Percentiles rank a stretch among this genome's conserved stretches.
Conservation (phyloP, 805 yeast species). For the Lipomyces kockii region DNA sequence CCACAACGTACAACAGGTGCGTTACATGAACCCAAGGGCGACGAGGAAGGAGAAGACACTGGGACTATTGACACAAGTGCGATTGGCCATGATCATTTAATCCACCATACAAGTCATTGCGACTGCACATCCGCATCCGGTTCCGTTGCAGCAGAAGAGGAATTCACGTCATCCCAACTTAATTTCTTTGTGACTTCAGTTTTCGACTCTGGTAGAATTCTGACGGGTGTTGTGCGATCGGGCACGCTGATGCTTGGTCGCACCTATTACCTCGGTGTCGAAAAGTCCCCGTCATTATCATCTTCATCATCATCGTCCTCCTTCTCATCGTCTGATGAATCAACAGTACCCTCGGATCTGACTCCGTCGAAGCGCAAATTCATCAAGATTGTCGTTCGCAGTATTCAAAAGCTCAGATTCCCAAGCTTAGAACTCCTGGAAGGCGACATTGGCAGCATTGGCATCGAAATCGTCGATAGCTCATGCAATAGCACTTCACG, state of each 20-base stretch:
- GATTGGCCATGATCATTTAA: slow-evolving; percentile 20
- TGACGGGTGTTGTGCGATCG: slow-evolving; percentile 33
- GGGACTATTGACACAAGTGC: background rate
- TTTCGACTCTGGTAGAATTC: slow-evolving; percentile 31
- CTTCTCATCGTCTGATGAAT: background rate
- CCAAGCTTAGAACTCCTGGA: slow-evolving; percentile 24
- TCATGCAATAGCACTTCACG: slow-evolving; percentile 3
- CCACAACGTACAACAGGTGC: background rate
- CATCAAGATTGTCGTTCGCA: slow-evolving; percentile 22
- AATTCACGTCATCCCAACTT: slow-evolving; percentile 9
- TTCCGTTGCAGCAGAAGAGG: background rate
- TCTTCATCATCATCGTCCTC: slow-evolving; percentile 10
- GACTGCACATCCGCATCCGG: slow-evolving; percentile 4
- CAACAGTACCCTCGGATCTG: background rate
- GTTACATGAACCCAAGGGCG: background rate
- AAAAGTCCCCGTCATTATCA: background rate
- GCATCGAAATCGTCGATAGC: slow-evolving; percentile 26
- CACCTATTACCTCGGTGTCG: slow-evolving; percentile 20
- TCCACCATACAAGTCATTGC: slow-evolving; percentile 26
- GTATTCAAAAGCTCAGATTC: slow-evolving; percentile 30
- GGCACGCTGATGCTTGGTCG: slow-evolving; percentile 26
- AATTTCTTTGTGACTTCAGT: slow-evolving; percentile 34
- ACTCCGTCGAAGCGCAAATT: slow-evolving; percentile 3
- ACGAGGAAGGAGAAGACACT: background rate
- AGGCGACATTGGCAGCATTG: slow-evolving; percentile 35